Percentiles rank a stretch among this genome's conserved stretches.
These are phyloP conservation scores for Harrya chromipes DNA, from an alignment of 768 basidiomycete species.

Conservation along the genomic window DNA sequence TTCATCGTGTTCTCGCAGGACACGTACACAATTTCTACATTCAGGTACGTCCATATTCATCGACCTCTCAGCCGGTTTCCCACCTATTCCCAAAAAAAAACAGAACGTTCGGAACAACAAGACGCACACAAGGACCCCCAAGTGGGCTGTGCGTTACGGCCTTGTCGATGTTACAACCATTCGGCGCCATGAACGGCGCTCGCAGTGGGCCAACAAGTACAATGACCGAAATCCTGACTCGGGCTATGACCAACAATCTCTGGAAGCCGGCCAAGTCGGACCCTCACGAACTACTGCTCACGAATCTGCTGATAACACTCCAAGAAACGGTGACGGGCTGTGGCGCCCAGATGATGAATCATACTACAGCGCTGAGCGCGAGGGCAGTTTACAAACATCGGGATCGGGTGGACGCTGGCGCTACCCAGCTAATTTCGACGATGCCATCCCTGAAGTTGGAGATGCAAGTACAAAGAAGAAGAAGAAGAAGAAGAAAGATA, in stretches of 20 bases:
- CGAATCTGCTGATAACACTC: constrained; percentile 6
- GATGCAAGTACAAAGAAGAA: constrained; percentile 51
- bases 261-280: constrained; percentile 78
- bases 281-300: constrained; percentile 12
- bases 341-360: constrained; percentile 78
- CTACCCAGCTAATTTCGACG: constrained; percentile 84
- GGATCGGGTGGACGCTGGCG: constrained; percentile 60
- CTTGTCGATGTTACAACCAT: constrained; percentile 80
- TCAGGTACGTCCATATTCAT: constrained; percentile 46
- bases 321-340: constrained; percentile 45
- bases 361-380: constrained; percentile 52
- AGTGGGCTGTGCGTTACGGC: constrained; percentile 90
- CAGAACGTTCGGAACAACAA: constrained; percentile 97
- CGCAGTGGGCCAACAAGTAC: constrained; percentile 85
- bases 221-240: constrained; percentile 75
- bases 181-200: constrained; percentile 73
- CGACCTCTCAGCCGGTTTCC: neutral
- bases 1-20: constrained; percentile 40
- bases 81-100: constrained; percentile 6
- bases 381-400: constrained; percentile 37
- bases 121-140: constrained; percentile 87
- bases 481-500: constrained; percentile 80
- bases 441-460: constrained; percentile 42
- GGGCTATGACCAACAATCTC: constrained; percentile 63
- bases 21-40: constrained; percentile 95